Evolutionary conservation across 2,329 filamentous ascomycete genomes (phyloP), one percentile per base, ranked within the genome.

Genomic region (Diaporthe velutina): DNA sequence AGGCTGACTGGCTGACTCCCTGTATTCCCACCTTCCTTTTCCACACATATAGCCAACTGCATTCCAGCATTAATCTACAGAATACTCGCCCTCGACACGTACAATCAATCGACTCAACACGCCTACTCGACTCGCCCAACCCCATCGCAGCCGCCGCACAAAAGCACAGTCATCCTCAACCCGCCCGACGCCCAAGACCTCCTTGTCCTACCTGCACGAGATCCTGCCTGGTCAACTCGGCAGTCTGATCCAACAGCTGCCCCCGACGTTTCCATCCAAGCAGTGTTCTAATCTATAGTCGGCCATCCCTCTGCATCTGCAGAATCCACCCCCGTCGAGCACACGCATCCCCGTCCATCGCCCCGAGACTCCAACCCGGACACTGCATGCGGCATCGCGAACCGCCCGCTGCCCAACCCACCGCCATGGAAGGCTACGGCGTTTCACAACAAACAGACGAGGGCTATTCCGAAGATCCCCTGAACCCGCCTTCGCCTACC

Each of bases 391-490:
- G 50, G 35, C 54, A 74, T 70, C 66, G 42, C 64, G 54, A 60
- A 19, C 42, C 48, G 66, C 80, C 79, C 79, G 76, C 78, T 60
- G 75, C 76, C 74, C 80, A 78, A 33, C 50, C 45, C 54, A 72
- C 30, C 54, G 30, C 45, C 42, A 78, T 77, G 76, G 76, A 77
- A 50, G 61, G 72, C 58, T 77, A 75, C 52, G 72, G 73, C 52
- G 70, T 72, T 55, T 76, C 75, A 22, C 87, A 88, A 75, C 87
- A 92, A 82, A 89, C 95, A 74, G 95, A 97, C 85, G 95, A 97
- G 85, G 95, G 95, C 80, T 97, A 97, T 83, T 96, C 94, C 8
- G 94, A 97, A 82, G 94, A 96, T 78, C 90, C 90, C 74, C 83
- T 91, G 70, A 84, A 86, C 15, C 83, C 71, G 75, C 78, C 79